Evolutionary conservation across 2,329 filamentous ascomycete species (phyloP).

Genomic region (Volutella citrinella): DNA sequence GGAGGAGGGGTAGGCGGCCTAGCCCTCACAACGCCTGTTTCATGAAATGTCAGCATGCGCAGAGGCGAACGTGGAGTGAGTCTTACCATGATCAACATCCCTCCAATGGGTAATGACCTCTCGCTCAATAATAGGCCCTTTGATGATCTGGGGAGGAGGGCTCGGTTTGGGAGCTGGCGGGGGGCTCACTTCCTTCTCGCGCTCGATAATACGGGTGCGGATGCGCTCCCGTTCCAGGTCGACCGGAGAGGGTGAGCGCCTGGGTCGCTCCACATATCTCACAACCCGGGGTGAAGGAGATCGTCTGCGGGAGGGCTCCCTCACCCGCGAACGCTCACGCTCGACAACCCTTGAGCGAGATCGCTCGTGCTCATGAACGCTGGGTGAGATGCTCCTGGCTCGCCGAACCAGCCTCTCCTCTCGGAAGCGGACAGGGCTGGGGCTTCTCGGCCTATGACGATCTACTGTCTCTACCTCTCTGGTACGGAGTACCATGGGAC

Average conservation of each 20-base stretch:
- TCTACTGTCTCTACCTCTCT: conserved; percentile 55
- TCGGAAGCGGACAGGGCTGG: conserved; percentile 38
- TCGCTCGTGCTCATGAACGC: conserved; percentile 29
- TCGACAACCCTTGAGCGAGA: conserved; percentile 38
- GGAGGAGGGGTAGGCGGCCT: conserved; percentile 46
- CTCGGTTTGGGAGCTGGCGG: conserved; percentile 45
- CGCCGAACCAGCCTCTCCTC: conserved; percentile 43
- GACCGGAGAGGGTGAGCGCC: conserved; percentile 32
- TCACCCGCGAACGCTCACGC: conserved; percentile 37
- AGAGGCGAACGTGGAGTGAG: not conserved
- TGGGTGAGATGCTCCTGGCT: conserved; percentile 41
- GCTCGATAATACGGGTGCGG: conserved; percentile 47
- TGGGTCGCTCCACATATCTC: conserved; percentile 39
- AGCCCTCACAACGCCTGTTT: conserved; percentile 42
- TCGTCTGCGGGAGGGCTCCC: conserved; percentile 36
- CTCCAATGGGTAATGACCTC: conserved; percentile 87
- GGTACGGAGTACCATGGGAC: conserved; percentile 52
- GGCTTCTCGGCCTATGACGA: conserved; percentile 44
- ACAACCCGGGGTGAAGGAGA: conserved; percentile 38
- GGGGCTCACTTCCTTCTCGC: conserved; percentile 32
- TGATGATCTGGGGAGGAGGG: conserved; percentile 62
- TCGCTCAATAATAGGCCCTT: conserved; percentile 77
- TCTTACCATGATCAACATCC: conserved; percentile 80
- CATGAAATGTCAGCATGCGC: conserved; percentile 8
- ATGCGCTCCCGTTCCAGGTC: conserved; percentile 43